These are phyloP conservation scores for Plantago rigida DNA, from an alignment of 305 asterid genomes.

Conservation along the genomic window DNA sequence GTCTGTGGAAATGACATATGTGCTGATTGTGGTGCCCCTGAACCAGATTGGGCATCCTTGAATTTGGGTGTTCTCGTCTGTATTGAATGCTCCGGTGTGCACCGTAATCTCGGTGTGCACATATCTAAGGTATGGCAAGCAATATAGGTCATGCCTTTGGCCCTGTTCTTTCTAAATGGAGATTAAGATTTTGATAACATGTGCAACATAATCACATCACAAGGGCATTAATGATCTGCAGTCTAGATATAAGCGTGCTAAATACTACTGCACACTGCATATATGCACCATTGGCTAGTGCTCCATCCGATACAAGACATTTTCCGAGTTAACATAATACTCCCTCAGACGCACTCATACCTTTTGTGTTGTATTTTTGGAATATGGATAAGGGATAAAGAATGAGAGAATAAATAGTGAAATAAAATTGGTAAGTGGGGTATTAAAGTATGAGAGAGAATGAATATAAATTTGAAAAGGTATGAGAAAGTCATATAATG, in stretches of 20 bases:
- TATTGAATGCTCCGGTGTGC: conserved; percentile 99
- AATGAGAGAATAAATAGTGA: too few species aligned
- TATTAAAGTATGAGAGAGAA: too few species aligned
- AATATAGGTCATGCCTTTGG: conserved; percentile 1
- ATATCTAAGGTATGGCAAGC: conserved; percentile 71
- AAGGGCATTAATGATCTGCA: not conserved
- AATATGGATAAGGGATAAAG: too few species aligned
- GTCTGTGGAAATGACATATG: conserved; percentile 87
- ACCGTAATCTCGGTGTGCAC: conserved; percentile 98
- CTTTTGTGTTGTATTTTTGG: too few species aligned
- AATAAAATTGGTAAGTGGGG: too few species aligned
- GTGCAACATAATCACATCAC: not conserved
- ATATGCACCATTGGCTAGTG: too few species aligned
- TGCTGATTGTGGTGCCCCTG: conserved; percentile 91
- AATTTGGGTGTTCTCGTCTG: conserved; percentile 95
- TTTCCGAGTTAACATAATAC: too few species aligned
- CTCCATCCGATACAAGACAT: too few species aligned
- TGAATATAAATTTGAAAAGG: too few species aligned
- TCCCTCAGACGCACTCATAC: too few species aligned
- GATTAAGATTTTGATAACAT: not conserved
- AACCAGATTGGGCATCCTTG: conserved; percentile 98
- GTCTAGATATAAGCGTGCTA: not conserved
- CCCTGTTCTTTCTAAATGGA: not conserved
- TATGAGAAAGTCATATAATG: too few species aligned
- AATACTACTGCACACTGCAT: too few species aligned